These are phyloP conservation scores for Pestalotiopsis sp. DNA, from an alignment of 2,329 filamentous ascomycete genomes.

Conservation along the genomic window DNA sequence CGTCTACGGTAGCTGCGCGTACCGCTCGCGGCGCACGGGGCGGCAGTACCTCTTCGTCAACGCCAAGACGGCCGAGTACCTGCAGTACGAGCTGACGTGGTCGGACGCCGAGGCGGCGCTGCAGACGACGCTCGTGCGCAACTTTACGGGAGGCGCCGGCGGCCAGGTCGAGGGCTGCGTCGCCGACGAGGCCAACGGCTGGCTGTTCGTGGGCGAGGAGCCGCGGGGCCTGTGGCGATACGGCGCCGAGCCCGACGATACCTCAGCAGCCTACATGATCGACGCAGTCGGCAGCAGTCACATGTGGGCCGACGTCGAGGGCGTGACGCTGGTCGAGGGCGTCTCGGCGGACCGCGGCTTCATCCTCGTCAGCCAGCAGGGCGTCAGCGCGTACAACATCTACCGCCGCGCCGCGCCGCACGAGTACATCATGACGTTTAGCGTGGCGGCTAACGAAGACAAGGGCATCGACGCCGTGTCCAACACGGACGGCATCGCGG, in stretches of 20 bases:
- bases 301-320: constrained; percentile 57
- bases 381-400: constrained; percentile 54
- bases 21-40: constrained; percentile 47
- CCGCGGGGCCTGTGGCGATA: constrained; percentile 55
- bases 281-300: constrained; percentile 49
- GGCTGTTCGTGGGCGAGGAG: constrained; percentile 55
- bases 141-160: constrained; percentile 52
- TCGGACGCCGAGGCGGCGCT: constrained; percentile 45
- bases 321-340: constrained; percentile 53
- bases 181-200: constrained; percentile 52
- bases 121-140: constrained; percentile 49
- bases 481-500: constrained; percentile 56
- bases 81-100: constrained; percentile 53
- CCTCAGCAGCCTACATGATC: constrained; percentile 32
- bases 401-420: constrained; percentile 52
- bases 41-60: constrained; percentile 60
- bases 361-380: constrained; percentile 55
- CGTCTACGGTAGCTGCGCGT: constrained; percentile 56
- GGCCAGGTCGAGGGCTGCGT: constrained; percentile 60
- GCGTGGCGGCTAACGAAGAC: constrained; percentile 40
- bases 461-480: constrained; percentile 51
- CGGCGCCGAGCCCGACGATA: constrained; percentile 49
- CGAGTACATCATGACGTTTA: constrained; percentile 51
- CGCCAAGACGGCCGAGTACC: constrained; percentile 54
- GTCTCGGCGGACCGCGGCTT: constrained; percentile 46